Evolutionary conservation across 1,284 basidiomycete genomes (phyloP).

Genomic region (Chiua sp.): DNA sequence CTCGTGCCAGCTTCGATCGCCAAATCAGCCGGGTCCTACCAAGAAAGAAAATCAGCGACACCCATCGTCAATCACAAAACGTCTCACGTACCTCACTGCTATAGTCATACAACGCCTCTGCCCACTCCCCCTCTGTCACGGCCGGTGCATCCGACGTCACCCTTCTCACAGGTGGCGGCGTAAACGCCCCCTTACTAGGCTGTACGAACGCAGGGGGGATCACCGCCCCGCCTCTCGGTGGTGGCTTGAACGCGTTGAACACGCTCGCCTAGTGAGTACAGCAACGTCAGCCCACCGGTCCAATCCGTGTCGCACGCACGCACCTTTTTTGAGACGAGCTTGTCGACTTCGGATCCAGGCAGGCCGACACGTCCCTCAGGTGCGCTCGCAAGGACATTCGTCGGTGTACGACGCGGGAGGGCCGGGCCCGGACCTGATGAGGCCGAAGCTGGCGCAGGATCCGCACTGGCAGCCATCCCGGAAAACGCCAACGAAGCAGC

Average conservation of each 20-base stretch:
- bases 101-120: constrained; percentile 78
- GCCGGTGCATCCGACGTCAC: constrained; percentile 40
- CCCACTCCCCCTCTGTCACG: constrained; percentile 68
- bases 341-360: constrained; percentile 32
- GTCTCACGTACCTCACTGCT: constrained; percentile 55
- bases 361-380: background rate
- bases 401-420: constrained; percentile 46
- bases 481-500: constrained; percentile 53
- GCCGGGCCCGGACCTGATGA: no score
- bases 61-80: background rate
- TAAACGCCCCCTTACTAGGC: constrained; percentile 52
- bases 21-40: constrained; percentile 73
- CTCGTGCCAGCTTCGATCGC: constrained; percentile 56
- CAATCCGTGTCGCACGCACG: background rate
- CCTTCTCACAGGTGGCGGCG: constrained; percentile 58
- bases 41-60: background rate
- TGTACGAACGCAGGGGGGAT: constrained; percentile 54
- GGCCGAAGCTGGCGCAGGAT: no score
- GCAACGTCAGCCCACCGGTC: constrained; percentile 32
- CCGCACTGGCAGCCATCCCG: no score
- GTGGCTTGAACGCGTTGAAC: constrained; percentile 26
- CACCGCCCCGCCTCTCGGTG: constrained; percentile 39
- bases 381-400: no score
- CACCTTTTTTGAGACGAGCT: constrained; percentile 33
- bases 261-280: constrained; percentile 23